Evolutionary conservation across 2,329 filamentous ascomycete species (phyloP).

Genomic region (Rugonectria rugulosa): DNA sequence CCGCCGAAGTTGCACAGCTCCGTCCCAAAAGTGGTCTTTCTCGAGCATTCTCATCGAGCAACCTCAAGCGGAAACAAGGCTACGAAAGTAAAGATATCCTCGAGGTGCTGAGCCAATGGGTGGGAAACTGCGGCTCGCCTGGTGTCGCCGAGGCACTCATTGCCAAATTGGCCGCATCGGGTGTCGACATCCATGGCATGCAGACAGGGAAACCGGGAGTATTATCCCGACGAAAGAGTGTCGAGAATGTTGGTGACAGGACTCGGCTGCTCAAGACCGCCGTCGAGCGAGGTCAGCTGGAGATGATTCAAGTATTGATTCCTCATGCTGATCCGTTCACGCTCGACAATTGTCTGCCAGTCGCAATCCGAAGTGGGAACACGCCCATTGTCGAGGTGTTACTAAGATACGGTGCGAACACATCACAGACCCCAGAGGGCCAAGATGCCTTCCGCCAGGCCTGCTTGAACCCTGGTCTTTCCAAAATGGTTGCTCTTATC

Average conservation of each 20-base stretch:
- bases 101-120: constrained; percentile 57
- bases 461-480: constrained; percentile 54
- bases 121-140: constrained; percentile 57
- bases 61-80: constrained; percentile 55
- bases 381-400: constrained; percentile 55
- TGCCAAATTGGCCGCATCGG: constrained; percentile 55
- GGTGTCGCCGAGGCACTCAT: constrained; percentile 65
- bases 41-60: constrained; percentile 47
- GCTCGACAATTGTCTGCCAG: constrained; percentile 58
- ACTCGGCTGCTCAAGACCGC: constrained; percentile 60
- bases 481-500: constrained; percentile 56
- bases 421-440: constrained; percentile 55
- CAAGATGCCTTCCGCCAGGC: constrained; percentile 62
- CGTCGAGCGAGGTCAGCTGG: constrained; percentile 56
- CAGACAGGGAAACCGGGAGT: constrained; percentile 58
- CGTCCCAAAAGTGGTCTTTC: constrained; percentile 51
- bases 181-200: constrained; percentile 59
- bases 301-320: constrained; percentile 62
- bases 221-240: constrained; percentile 57
- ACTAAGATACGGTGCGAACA: constrained; percentile 59
- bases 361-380: constrained; percentile 56
- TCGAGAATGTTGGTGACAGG: constrained; percentile 57
- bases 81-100: constrained; percentile 63
- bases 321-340: constrained; percentile 60
- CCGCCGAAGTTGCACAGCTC: constrained; percentile 44